Evolutionary conservation across 176 grass and related monocot species (phyloP).

Genomic region (Aegilops longissima): DNA sequence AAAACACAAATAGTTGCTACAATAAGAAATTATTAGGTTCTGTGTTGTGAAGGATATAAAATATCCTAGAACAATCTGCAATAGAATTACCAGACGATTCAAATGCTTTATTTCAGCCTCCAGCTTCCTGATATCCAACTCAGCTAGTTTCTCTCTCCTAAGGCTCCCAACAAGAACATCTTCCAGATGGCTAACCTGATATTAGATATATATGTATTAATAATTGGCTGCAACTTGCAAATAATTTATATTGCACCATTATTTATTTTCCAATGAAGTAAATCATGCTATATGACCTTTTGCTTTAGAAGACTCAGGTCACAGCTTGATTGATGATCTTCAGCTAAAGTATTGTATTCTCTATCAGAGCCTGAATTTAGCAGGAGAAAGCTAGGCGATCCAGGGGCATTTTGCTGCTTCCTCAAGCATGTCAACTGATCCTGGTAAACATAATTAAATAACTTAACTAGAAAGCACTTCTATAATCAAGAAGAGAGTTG

Average conservation of each 20-base stretch:
- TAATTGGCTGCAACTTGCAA: background rate
- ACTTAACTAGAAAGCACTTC: constrained; percentile 12
- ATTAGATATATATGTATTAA: constrained; percentile 15
- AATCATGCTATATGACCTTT: constrained; percentile 49
- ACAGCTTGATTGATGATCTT: constrained; percentile 42
- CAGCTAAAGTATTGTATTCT: constrained; percentile 40
- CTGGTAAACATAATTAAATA: constrained; percentile 30
- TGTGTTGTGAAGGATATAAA: constrained; percentile 15
- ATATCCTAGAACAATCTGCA: background rate
- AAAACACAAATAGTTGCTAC: background rate
- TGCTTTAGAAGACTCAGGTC: constrained; percentile 49
- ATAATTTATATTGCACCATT: constrained; percentile 3
- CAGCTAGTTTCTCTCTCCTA: constrained; percentile 79
- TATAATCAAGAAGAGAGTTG: constrained; percentile 9
- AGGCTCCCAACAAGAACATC: constrained; percentile 68
- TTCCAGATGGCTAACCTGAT: constrained; percentile 73
- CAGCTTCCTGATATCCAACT: constrained; percentile 58
- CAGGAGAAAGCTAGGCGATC: constrained; percentile 39
- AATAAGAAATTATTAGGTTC: constrained; percentile 11
- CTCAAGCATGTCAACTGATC: constrained; percentile 65
- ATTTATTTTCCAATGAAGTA: constrained; percentile 15
- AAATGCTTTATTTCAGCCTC: constrained; percentile 83
- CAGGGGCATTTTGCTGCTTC: constrained; percentile 53
- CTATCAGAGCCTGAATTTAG: constrained; percentile 47
- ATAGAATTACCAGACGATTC: constrained; percentile 66